Evolutionary conservation across 2,329 filamentous ascomycete genomes (phyloP), one percentile per base, ranked within the genome.

Genomic region (Talaromyces sp.): DNA sequence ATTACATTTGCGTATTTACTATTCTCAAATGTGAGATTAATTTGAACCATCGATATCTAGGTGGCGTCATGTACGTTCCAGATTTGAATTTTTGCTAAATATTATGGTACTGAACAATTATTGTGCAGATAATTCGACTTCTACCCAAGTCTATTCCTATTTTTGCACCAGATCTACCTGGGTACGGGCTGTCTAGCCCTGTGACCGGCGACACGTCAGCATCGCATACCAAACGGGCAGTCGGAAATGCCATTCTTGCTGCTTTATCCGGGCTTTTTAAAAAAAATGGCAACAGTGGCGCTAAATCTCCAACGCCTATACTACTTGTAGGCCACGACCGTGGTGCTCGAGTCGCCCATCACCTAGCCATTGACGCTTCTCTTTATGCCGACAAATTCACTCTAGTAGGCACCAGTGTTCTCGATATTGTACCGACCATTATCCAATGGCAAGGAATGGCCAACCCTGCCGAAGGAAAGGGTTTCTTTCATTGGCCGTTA

Each of bases 401-500:
- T 42, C 62, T 84, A 1, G 59, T 71, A 3, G 77, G 77, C 8
- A 70, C 75, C 1, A 71, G 78, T 22, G 65, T 83, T 15, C 72
- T 84, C 1, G 82, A 85, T 61, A 83, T 85, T 51, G 81, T 80
- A 42, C 84, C 84, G 2, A 85, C 83, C 0, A 75, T 82, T 11
- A 70, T 73, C 4, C 80, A 82, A 70, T 84, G 80, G 77, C 63
- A 69, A 5, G 77, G 77, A 7, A 85, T 85, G 80, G 78, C 77
- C 3, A 65, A 78, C 57, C 66, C 75, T 4, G 69, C 71, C 0
- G 80, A 84, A 62, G 80, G 82, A 0, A 74, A 73, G 28, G 76
- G 77, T 0, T 85, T 84, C 69, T 85, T 81, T 66, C 84, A 86
- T 70, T 86, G 84, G 83, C 84, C 84, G 58, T 81, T 86, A 64